Conservation (phyloP, 257 asterid species). For the Lycium ferocissimum region DNA sequence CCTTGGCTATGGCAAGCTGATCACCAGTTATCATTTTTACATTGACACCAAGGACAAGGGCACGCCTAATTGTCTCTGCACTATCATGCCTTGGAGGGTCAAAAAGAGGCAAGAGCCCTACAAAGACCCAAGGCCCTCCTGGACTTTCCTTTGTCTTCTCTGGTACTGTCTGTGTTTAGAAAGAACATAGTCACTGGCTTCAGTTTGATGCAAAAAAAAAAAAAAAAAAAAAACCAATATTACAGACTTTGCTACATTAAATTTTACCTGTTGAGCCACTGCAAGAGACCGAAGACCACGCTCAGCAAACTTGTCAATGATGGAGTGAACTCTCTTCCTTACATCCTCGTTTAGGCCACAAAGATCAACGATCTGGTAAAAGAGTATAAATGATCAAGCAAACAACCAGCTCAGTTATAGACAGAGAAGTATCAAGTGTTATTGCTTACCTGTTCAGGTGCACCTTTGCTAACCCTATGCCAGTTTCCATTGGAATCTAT, state of each 20-base stretch:
- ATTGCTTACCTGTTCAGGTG: slow-evolving; percentile 84
- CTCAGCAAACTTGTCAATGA: slow-evolving; percentile 63
- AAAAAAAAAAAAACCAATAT: background rate
- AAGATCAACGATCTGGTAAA: slow-evolving; percentile 49
- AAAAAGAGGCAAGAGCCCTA: slow-evolving; percentile 65
- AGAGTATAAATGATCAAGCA: background rate
- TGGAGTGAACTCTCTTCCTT: slow-evolving; percentile 48
- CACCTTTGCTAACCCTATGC: slow-evolving; percentile 96
- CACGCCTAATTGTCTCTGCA: slow-evolving; percentile 60
- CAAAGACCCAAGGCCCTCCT: slow-evolving; percentile 62
- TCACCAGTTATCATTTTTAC: slow-evolving; percentile 70
- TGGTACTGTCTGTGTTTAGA: slow-evolving; percentile 49
- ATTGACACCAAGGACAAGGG: slow-evolving; percentile 61
- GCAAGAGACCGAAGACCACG: slow-evolving; percentile 70
- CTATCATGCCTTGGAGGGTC: slow-evolving; percentile 72
- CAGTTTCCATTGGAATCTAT: slow-evolving; percentile 69
- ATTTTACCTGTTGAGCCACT: slow-evolving; percentile 54
- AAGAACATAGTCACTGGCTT: slow-evolving; percentile 17
- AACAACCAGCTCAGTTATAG: background rate
- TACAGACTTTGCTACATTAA: background rate
- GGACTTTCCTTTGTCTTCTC: slow-evolving; percentile 59
- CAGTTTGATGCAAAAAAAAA: background rate
- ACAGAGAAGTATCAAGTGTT: background rate
- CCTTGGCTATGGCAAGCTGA: slow-evolving; percentile 55
- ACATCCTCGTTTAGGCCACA: slow-evolving; percentile 45